A percentile compares a stretch with the other conserved stretches of the same genome.
Evolutionary conservation across 805 yeast genomes (phyloP).

Genomic region (Spathaspora gorwiae): DNA sequence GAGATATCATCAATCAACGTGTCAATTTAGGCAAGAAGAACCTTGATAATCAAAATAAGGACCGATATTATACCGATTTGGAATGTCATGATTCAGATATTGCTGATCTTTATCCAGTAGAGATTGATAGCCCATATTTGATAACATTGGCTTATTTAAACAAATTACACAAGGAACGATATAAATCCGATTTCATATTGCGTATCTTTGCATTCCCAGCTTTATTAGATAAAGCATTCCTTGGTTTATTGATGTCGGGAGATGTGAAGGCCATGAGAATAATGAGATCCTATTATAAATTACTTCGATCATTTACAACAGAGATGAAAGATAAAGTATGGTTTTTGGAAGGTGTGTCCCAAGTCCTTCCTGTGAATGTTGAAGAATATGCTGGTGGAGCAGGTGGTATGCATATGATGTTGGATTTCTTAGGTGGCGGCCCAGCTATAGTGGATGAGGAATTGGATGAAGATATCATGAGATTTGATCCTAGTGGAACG

Average conservation of each 20-base stretch:
- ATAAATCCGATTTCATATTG: conserved; percentile 79
- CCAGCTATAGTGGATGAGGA: conserved; percentile 35
- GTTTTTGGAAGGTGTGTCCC: conserved; percentile 89
- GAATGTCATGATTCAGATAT: conserved; percentile 84
- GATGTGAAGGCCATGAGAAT: conserved; percentile 87
- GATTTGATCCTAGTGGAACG: conserved; percentile 41
- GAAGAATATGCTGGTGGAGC: conserved; percentile 84
- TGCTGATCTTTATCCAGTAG: conserved; percentile 81
- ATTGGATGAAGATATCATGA: conserved; percentile 32
- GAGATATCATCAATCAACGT: conserved; percentile 54
- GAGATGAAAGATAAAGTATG: conserved; percentile 88
- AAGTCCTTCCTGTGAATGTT: conserved; percentile 85
- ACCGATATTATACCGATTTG: conserved; percentile 48
- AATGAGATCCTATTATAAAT: conserved; percentile 81
- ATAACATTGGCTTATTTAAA: conserved; percentile 84
- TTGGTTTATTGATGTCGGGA: conserved; percentile 75
- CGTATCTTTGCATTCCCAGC: conserved; percentile 94
- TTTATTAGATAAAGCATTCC: conserved; percentile 71
- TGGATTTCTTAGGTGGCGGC: conserved; percentile 76
- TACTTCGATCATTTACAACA: conserved; percentile 74
- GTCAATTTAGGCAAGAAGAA: conserved; percentile 21
- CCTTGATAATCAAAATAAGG: conserved; percentile 14
- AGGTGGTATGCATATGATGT: conserved; percentile 90
- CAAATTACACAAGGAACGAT: conserved; percentile 74
- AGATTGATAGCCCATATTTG: conserved; percentile 76